These are phyloP conservation scores for Antitrichia curtipendula DNA, from an alignment of 225 moss, liverwort and hornwort genomes.

Conservation along the genomic window DNA sequence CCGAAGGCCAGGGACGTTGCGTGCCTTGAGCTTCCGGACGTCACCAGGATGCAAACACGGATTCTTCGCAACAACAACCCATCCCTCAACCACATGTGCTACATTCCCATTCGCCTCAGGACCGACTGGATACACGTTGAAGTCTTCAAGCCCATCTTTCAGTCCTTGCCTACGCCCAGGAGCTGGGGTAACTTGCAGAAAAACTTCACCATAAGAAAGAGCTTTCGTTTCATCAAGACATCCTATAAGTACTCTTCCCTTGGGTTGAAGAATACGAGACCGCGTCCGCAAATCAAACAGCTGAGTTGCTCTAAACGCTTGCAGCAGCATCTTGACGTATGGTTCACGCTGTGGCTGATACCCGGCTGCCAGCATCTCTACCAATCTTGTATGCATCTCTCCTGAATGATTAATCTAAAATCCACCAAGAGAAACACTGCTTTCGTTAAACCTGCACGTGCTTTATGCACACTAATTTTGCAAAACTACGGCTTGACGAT, in stretches of 20 bases:
- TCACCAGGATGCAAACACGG: slow-evolving; percentile 96
- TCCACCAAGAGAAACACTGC: neutral
- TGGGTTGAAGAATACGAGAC: slow-evolving; percentile 59
- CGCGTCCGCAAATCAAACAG: slow-evolving; percentile 49
- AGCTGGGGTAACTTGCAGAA: slow-evolving; percentile 53
- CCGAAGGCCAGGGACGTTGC: slow-evolving; percentile 48
- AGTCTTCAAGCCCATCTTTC: slow-evolving; percentile 32
- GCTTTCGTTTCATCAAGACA: slow-evolving; percentile 74
- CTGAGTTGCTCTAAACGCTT: slow-evolving; percentile 50
- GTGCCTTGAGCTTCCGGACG: slow-evolving; percentile 58
- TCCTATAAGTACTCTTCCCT: slow-evolving; percentile 67
- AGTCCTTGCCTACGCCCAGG: slow-evolving; percentile 10
- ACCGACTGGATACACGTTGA: neutral
- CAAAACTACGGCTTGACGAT: neutral
- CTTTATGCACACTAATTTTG: neutral
- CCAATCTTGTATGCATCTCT: slow-evolving; percentile 16
- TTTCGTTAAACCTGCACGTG: neutral
- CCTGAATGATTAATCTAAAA: slow-evolving; percentile 32
- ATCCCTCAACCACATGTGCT: slow-evolving; percentile 46
- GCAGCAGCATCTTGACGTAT: slow-evolving; percentile 55
- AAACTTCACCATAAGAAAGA: slow-evolving; percentile 70
- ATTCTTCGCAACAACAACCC: slow-evolving; percentile 74
- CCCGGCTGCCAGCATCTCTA: slow-evolving; percentile 53
- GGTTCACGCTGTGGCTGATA: slow-evolving; percentile 47
- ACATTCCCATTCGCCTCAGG: neutral